Percentiles rank a stretch among this genome's conserved stretches.
phyloP scores from a whole-genome alignment of 495 filamentous ascomycete genomes.

The Aspergillus diversus region DNA sequence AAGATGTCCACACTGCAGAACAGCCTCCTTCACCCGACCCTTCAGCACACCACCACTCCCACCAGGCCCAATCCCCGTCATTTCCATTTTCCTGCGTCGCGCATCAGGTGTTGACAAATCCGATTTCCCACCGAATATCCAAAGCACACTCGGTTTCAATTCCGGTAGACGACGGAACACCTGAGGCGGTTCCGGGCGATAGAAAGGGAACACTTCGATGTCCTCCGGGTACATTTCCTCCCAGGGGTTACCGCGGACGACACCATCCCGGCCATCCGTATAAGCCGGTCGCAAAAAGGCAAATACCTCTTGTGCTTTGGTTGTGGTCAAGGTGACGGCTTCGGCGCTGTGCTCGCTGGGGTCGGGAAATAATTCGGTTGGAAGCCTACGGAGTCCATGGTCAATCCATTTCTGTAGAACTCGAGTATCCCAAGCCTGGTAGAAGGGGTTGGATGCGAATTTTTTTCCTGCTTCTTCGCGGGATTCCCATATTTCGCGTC shows the following conservation, averaged over 20 bases:
- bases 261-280: constrained; percentile 22
- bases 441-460: constrained; percentile 57
- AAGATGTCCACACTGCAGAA: constrained; percentile 17
- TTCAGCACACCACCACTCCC: constrained; percentile 64
- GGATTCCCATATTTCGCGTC: constrained; percentile 64
- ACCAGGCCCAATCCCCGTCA: constrained; percentile 61
- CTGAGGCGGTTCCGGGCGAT: constrained; percentile 63
- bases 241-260: constrained; percentile 16
- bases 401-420: constrained; percentile 58
- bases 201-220: constrained; percentile 55
- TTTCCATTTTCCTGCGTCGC: constrained; percentile 57
- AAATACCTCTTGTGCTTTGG: constrained; percentile 63
- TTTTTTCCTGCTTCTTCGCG: constrained; percentile 51
- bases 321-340: constrained; percentile 59
- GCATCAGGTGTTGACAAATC: constrained; percentile 50
- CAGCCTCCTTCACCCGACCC: constrained; percentile 54
- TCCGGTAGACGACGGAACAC: constrained; percentile 60
- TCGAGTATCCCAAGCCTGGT: constrained; percentile 62
- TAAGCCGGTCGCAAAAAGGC: constrained; percentile 39
- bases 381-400: constrained; percentile 57
- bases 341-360: constrained; percentile 25
- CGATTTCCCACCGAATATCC: constrained; percentile 66
- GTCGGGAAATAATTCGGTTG: constrained; percentile 49
- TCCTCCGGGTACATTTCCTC: constrained; percentile 34
- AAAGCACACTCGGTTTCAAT: constrained; percentile 69